Conservation (phyloP, 169 alveolate species). For the Plasmodium berghei region DNA sequence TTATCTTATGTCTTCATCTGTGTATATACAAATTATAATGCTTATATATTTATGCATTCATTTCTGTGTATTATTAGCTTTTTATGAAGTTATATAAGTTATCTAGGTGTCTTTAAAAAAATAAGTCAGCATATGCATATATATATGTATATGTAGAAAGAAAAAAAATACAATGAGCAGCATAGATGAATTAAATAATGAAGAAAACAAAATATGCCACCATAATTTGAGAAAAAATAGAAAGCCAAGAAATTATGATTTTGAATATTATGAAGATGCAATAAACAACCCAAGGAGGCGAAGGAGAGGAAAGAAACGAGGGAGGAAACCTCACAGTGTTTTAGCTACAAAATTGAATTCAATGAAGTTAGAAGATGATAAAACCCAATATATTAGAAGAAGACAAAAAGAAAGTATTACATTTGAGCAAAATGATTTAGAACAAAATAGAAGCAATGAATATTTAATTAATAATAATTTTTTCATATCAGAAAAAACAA, state of each 20-base stretch:
- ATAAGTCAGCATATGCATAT: background rate
- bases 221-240: slow-evolving; percentile 73
- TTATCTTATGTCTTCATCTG: background rate
- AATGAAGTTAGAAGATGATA: slow-evolving; percentile 2
- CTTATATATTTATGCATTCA: background rate
- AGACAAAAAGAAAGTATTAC: slow-evolving; percentile 12
- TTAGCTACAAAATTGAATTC: background rate
- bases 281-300: slow-evolving; percentile 20
- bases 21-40: background rate
- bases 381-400: slow-evolving; percentile 8
- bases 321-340: slow-evolving; percentile 32
- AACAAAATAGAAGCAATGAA: background rate
- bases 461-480: background rate
- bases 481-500: background rate
- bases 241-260: slow-evolving; percentile 65
- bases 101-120: background rate
- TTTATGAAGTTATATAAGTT: background rate
- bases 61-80: background rate
- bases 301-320: slow-evolving; percentile 43
- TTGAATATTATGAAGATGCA: slow-evolving; percentile 54
- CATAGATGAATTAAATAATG: slow-evolving; percentile 43
- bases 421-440: background rate
- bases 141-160: slow-evolving; percentile 2
- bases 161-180: slow-evolving; percentile 45
- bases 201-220: slow-evolving; percentile 33